These are phyloP conservation scores for Sordariomycetes sp. DNA, from an alignment of 2,329 filamentous ascomycete genomes.

Conservation along the genomic window DNA sequence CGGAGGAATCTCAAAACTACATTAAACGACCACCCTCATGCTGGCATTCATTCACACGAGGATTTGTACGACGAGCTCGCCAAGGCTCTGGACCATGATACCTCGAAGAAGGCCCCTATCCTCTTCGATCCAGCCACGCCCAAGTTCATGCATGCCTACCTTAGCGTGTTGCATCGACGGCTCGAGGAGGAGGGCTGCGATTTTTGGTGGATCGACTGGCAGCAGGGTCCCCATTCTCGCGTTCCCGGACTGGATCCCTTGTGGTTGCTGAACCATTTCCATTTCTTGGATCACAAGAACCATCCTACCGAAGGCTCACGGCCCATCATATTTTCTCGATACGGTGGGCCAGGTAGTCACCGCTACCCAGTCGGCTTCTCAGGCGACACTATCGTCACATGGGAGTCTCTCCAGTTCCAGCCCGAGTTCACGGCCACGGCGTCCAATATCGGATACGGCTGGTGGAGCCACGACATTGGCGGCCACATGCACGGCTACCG, in stretches of 20 bases:
- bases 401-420: constrained; percentile 53
- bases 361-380: constrained; percentile 58
- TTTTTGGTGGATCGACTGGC: constrained; percentile 64
- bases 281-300: constrained; percentile 42
- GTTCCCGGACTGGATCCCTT: constrained; percentile 52
- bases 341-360: constrained; percentile 53
- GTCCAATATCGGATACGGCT: constrained; percentile 58
- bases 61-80: constrained; percentile 47
- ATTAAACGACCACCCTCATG: constrained; percentile 54
- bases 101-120: constrained; percentile 37
- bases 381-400: constrained; percentile 49
- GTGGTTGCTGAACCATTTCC: constrained; percentile 57
- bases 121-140: constrained; percentile 45
- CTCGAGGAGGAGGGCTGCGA: constrained; percentile 49
- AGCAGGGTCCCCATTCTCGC: constrained; percentile 47
- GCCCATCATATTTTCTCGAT: constrained; percentile 50
- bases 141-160: constrained; percentile 48
- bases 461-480: constrained; percentile 63
- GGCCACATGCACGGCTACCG: constrained; percentile 47
- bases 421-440: constrained; percentile 59
- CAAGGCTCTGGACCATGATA: constrained; percentile 39
- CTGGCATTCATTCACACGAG: constrained; percentile 47
- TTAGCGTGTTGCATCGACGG: constrained; percentile 44
- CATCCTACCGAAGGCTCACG: constrained; percentile 24
- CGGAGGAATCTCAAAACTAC: constrained; percentile 41